Conservation (phyloP, 352 stramenopile species). For the Paralagenidium karlingii region DNA sequence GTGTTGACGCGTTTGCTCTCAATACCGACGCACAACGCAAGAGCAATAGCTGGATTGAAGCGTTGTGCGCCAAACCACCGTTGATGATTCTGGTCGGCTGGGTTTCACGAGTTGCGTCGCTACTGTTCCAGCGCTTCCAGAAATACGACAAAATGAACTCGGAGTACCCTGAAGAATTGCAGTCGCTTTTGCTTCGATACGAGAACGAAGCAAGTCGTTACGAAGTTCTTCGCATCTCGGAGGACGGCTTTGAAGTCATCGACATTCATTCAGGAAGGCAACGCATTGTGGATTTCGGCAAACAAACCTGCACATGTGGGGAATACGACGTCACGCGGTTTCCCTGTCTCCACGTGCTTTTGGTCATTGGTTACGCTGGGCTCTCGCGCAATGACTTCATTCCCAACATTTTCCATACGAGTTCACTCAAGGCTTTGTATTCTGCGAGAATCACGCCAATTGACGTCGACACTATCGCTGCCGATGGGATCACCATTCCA, state of each 20-base stretch:
- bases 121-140: constrained; percentile 57
- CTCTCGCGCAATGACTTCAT: constrained; percentile 61
- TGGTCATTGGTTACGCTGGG: constrained; percentile 45
- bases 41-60: constrained; percentile 44
- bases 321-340: constrained; percentile 65
- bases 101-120: constrained; percentile 68
- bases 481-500: constrained; percentile 42
- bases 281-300: constrained; percentile 60
- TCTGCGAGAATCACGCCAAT: constrained; percentile 62
- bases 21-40: constrained; percentile 1
- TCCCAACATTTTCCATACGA: constrained; percentile 69
- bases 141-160: constrained; percentile 59
- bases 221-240: constrained; percentile 51
- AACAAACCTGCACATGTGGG: constrained; percentile 61
- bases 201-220: constrained; percentile 37
- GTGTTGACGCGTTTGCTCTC: no score
- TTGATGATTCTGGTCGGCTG: constrained; percentile 72
- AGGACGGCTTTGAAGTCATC: constrained; percentile 69
- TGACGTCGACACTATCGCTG: constrained; percentile 51
- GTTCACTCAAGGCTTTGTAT: constrained; percentile 62
- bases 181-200: constrained; percentile 46
- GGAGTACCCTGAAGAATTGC: constrained; percentile 66
- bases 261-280: constrained; percentile 45
- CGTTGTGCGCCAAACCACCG: constrained; percentile 42
- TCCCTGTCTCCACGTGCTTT: constrained; percentile 66